Percentiles rank a stretch among this genome's conserved stretches.
Conservation (phyloP, 23 red algal species). For the Gracilaria gracilis region DNA sequence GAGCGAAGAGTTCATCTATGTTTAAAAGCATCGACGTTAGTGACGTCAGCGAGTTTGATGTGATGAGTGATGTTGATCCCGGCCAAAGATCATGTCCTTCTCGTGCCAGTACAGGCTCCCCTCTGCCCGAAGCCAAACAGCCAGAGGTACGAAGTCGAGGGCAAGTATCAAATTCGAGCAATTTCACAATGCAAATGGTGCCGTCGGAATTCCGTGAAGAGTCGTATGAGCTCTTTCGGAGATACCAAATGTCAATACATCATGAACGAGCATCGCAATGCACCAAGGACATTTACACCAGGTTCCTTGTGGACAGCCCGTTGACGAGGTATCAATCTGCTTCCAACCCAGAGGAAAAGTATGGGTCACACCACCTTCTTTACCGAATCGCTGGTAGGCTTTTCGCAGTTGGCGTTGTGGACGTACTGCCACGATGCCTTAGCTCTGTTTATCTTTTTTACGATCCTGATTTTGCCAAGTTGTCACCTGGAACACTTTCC, state of each 20-base stretch:
- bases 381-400: slow-evolving; percentile 73
- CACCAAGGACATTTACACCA: slow-evolving; percentile 59
- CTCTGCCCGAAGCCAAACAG: background rate
- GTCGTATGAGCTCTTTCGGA: slow-evolving; percentile 60
- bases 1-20: background rate
- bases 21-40: background rate
- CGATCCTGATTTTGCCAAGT: slow-evolving; percentile 76
- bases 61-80: slow-evolving; percentile 4
- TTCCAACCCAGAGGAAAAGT: slow-evolving; percentile 20
- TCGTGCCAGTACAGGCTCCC: background rate
- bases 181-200: slow-evolving; percentile 64
- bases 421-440: slow-evolving; percentile 86
- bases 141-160: background rate
- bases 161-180: background rate
- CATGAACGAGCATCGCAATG: slow-evolving; percentile 36
- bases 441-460: slow-evolving; percentile 94
- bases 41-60: slow-evolving; percentile 30
- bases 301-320: slow-evolving; percentile 89
- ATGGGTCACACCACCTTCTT: slow-evolving; percentile 84
- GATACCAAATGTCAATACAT: slow-evolving; percentile 73
- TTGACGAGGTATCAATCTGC: slow-evolving; percentile 10
- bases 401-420: slow-evolving; percentile 90
- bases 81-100: background rate
- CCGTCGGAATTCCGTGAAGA: slow-evolving; percentile 54
- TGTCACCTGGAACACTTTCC: slow-evolving; percentile 86